Evolutionary conservation across 768 basidiomycete genomes (phyloP).

Genomic region (Paxillus rubicundulus): DNA sequence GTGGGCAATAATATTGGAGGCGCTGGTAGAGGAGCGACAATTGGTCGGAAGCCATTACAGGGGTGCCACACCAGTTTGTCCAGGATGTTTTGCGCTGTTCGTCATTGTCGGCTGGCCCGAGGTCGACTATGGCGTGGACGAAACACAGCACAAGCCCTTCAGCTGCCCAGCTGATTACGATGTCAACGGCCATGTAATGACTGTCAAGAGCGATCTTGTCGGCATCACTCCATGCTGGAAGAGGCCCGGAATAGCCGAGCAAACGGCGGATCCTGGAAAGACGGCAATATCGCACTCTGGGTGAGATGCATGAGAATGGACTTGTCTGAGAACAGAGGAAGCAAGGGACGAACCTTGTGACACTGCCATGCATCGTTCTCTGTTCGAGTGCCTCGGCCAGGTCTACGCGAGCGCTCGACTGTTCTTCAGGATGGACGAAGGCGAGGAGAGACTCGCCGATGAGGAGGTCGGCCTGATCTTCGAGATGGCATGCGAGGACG

Average conservation of each 20-base stretch:
- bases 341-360: slow-evolving; percentile 64
- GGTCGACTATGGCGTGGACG: slow-evolving; percentile 79
- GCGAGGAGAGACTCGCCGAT: slow-evolving; percentile 68
- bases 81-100: slow-evolving; percentile 70
- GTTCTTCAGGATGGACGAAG: slow-evolving; percentile 86
- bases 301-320: slow-evolving; percentile 19
- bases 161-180: slow-evolving; percentile 88
- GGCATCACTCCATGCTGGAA: slow-evolving; percentile 55
- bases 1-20: slow-evolving; percentile 54
- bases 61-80: slow-evolving; percentile 90
- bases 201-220: slow-evolving; percentile 68
- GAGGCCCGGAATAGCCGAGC: slow-evolving; percentile 64
- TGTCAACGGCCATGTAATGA: slow-evolving; percentile 83
- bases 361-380: slow-evolving; percentile 77
- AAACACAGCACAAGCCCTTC: slow-evolving; percentile 87
- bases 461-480: slow-evolving; percentile 63
- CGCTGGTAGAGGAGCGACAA: slow-evolving; percentile 56
- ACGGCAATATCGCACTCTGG: slow-evolving; percentile 76
- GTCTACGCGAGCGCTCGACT: slow-evolving; percentile 69
- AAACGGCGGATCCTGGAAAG: slow-evolving; percentile 68
- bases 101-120: slow-evolving; percentile 68
- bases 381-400: slow-evolving; percentile 70
- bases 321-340: neutral
- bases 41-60: slow-evolving; percentile 55
- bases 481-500: slow-evolving; percentile 69